Percentiles rank a stretch among this genome's conserved stretches.
These are phyloP conservation scores for Periconia sp. DNA, from an alignment of 2,329 filamentous ascomycete genomes.

Conservation along the genomic window DNA sequence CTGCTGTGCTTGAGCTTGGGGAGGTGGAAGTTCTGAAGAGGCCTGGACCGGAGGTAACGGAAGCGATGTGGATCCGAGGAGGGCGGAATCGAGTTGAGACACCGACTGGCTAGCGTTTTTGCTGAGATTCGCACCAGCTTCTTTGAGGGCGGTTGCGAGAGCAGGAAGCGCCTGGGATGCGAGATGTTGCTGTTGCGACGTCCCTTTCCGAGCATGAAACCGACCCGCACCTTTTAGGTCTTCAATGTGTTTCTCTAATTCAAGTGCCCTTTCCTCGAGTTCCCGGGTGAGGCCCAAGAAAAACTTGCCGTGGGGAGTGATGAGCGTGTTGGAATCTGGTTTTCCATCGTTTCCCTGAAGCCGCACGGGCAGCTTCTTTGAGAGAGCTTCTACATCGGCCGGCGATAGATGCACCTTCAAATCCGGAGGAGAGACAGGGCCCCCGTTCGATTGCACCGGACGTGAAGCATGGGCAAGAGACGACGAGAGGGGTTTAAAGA, in stretches of 20 bases:
- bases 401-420: slow-evolving; percentile 42
- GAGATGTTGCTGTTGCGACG: slow-evolving; percentile 13
- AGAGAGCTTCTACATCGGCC: slow-evolving; percentile 49
- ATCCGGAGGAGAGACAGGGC: slow-evolving; percentile 34
- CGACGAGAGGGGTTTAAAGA: slow-evolving; percentile 46
- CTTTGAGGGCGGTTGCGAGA: slow-evolving; percentile 39
- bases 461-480: slow-evolving; percentile 36
- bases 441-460: slow-evolving; percentile 14
- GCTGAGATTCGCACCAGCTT: slow-evolving; percentile 37
- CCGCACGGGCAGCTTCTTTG: slow-evolving; percentile 58
- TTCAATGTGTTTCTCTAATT: slow-evolving; percentile 60
- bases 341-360: slow-evolving; percentile 47
- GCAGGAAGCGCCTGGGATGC: slow-evolving; percentile 36
- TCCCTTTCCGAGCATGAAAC: slow-evolving; percentile 33
- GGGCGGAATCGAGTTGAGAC: slow-evolving; percentile 28
- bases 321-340: slow-evolving; percentile 61
- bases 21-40: slow-evolving; percentile 15
- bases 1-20: slow-evolving; percentile 20
- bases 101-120: slow-evolving; percentile 26
- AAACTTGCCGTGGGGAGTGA: slow-evolving; percentile 76
- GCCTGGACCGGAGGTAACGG: slow-evolving; percentile 26
- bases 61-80: slow-evolving; percentile 24
- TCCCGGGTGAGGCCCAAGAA: slow-evolving; percentile 70
- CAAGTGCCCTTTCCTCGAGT: slow-evolving; percentile 70
- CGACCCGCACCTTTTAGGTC: slow-evolving; percentile 28